Evolutionary conservation across 768 basidiomycete species (phyloP), one percentile per base, ranked within the genome.

Genomic region (Hygrocybe coccinea): DNA sequence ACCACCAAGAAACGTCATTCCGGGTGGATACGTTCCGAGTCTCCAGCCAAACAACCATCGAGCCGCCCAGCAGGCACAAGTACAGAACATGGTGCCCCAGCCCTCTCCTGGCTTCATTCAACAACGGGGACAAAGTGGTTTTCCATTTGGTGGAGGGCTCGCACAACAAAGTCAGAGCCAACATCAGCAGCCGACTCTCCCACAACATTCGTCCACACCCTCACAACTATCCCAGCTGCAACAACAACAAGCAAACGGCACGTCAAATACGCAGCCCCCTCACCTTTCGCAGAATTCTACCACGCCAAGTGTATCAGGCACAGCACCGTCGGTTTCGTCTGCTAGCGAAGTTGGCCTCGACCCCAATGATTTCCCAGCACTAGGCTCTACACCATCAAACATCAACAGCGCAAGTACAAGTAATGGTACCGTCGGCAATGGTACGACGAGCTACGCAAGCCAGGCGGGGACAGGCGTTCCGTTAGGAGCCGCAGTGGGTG

Each of bases 311-410:
- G 70, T 55, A 58, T 43, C 54, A 25, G 74, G 77, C 41, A 77
- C 72, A 54, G 79, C 84, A 36, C 80, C 83, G 46, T 83, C 82
- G 47, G 79, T 76, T 58, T 84, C 83, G 50, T 86, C 86, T 24
- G 75, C 81, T 34, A 85, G 80, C 68, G 89, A 91, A 65, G 84
- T 88, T 56, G 86, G 85, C 17, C 81, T 91, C 37, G 90, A 91
- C 75, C 89, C 84, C 33, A 90, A 89, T 65, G 90, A 91, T 70
- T 91, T 91, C 62, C 90, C 90, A n/a, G 89, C 88, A 12, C 80
- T 92, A 17, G 90, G 90, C 38, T 84, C 85, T 41, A 78, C 79
- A 12, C 78, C 73, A 60, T 73, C 76, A 61, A 74, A 75, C 57
- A 72, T 66, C 48, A 74, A 68, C 53, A 74, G 72, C 37, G 70